Conservation (phyloP, 1,284 basidiomycete genomes). For the Fomitopsis schrenkii region DNA sequence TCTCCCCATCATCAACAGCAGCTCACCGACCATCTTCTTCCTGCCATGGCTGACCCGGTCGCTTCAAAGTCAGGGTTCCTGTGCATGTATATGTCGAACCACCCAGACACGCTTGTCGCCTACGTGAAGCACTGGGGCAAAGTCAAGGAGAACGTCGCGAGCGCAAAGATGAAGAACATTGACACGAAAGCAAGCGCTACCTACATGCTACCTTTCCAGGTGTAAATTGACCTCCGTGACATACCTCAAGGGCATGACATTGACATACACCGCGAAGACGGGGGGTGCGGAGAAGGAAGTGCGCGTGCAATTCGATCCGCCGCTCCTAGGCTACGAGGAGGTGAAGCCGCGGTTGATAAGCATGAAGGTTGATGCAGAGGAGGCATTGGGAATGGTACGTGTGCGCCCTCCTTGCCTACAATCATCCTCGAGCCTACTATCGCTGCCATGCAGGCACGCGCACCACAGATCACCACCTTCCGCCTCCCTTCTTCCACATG, state of each 20-base stretch:
- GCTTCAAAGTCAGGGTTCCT: slow-evolving; percentile 72
- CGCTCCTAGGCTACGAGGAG: slow-evolving; percentile 67
- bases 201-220: too few species aligned
- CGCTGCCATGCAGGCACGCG: slow-evolving; percentile 43
- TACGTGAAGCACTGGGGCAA: slow-evolving; percentile 75
- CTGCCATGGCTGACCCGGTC: slow-evolving; percentile 55
- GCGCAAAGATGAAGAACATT: slow-evolving; percentile 64
- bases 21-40: too few species aligned
- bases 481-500: slow-evolving; percentile 32
- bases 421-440: background rate
- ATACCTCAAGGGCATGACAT: slow-evolving; percentile 55
- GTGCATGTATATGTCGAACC: slow-evolving; percentile 78
- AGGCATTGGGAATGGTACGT: slow-evolving; percentile 70
- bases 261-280: slow-evolving; percentile 54
- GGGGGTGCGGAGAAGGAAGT: slow-evolving; percentile 44
- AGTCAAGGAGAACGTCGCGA: slow-evolving; percentile 46
- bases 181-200: slow-evolving; percentile 47
- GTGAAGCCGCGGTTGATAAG: slow-evolving; percentile 72
- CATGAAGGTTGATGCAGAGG: slow-evolving; percentile 73
- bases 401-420: background rate
- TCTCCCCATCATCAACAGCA: background rate
- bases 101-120: slow-evolving; percentile 76
- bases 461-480: slow-evolving; percentile 59
- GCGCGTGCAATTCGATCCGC: slow-evolving; percentile 60
- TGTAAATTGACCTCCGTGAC: too few species aligned